These are phyloP conservation scores for Kwoniella dendrophila DNA, from an alignment of 768 basidiomycete species.

Conservation along the genomic window DNA sequence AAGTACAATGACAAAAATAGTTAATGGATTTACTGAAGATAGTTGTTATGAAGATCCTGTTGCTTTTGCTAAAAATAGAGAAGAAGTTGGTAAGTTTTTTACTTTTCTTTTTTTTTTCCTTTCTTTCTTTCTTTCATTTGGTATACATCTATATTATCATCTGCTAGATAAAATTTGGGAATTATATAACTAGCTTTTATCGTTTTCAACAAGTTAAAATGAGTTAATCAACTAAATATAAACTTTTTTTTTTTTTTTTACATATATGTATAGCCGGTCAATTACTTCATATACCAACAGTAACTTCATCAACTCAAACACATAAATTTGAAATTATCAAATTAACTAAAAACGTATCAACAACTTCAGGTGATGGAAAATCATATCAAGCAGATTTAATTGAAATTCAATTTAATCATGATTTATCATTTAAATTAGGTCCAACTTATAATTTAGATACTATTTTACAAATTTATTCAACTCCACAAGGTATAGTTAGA, in stretches of 20 bases:
- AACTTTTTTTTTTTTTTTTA: neutral
- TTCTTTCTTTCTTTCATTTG: neutral
- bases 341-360: constrained; percentile 14
- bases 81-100: constrained; percentile 48
- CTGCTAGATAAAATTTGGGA: too few relatives aligned
- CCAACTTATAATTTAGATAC: constrained; percentile 46
- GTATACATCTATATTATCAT: neutral
- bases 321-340: constrained; percentile 31
- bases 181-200: neutral
- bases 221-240: neutral
- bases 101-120: neutral
- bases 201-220: neutral
- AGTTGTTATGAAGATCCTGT: constrained; percentile 53
- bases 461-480: constrained; percentile 40
- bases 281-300: constrained; percentile 46
- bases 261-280: constrained; percentile 42
- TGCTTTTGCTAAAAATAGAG: constrained; percentile 43
- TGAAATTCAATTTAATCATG: constrained; percentile 42
- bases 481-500: constrained; percentile 40
- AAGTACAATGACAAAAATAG: constrained; percentile 48
- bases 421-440: constrained; percentile 42
- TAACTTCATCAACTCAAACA: constrained; percentile 40
- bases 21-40: constrained; percentile 47
- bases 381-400: constrained; percentile 31
- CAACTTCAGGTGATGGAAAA: constrained; percentile 18